Base-by-base conservation (phyloP, 2,329 filamentous ascomycete genomes). In the Polychaeton citri region DNA sequence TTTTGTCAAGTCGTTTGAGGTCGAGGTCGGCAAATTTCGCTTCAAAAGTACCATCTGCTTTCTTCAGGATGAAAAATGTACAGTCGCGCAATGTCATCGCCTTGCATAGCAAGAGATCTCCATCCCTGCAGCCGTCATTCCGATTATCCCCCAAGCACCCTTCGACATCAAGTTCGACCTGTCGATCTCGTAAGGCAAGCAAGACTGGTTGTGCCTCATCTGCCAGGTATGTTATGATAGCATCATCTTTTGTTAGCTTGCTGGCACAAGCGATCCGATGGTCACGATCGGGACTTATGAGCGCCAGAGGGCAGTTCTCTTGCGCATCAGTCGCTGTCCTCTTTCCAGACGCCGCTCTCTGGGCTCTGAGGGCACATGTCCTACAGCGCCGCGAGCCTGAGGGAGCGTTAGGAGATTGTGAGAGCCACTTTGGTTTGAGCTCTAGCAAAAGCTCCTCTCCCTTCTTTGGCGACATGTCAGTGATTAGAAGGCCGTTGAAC, bases 21-120 rank as follows among this genome's bases (percentile, higher is more conserved):
- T 68, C 65, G 5, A 68, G 52, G 43, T 68, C 65, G 1, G 56
- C 64, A 3, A 68, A 47, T 30, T 62, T 56, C 7, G 58, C 59
- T 21, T 63, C 61, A 10, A 65, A 52, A 0, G 42, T 38, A 4
- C 38, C 30, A 4, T 36, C 41, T 19, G 41, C 43, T 12, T 32
- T 35, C 32, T 43, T 51, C 13, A 33, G 39, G 7, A 67, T 44
- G 40, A 64, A 66, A 5, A 67, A 44, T 3, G 64, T 63, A 40
- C 63, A 67, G 38, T 68, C 65, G 21, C 64, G 50, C 9, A 68
- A 43, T 2, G 64, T 67, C 64, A 67, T 68, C 7, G 65, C 64
- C 26, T 53, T 52, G 38, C 55, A 55, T 18, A 59, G 34, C 42
- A 55, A 21, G 3, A 10, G 24, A 10, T 28, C 24, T 10, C 15